Base-by-base conservation (phyloP, 805 yeast genomes). In the Suhomyces faveliae region DNA sequence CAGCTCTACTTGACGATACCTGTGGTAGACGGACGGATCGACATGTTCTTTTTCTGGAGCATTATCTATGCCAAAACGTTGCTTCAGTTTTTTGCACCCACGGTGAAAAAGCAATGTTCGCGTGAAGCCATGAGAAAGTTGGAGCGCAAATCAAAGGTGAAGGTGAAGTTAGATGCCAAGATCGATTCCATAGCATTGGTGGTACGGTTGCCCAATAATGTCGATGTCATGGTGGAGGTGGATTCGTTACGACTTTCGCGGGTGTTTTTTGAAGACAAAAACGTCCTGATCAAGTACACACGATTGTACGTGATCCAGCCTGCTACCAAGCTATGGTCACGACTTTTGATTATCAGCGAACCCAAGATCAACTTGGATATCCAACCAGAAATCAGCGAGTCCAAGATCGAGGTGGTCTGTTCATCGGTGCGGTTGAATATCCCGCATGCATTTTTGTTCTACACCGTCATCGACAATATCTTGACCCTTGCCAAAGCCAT, bases 391-490 rank as follows among this genome's bases (percentile, higher is more conserved):
- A 39, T 48, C 7, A 11, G 45, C 46, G 25, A 49, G 46, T 15
- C 52, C 1, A 35, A 5, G 17, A 37, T 69, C 22, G 58, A 60
- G 9, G 54, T 72, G 15, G 50, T 46, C 1, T 62, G 76, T 25
- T 56, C 55, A 6, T 66, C 68, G 8, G 70, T 80, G 55, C 76
- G 83, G 46, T 60, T 85, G 39, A 71, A 73, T 20, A 72, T 89
- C 43, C 97, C 97, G 0, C 80, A 85, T 62, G 81, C 82, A 46
- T 87, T 87, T 60, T 73, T 87, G 44, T 81, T 88, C 46, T 88
- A 87, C 66, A 78, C 83, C 20, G 77, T 91, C n/a, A 81, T 91
- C 57, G 97, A 91, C 57, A 87, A 87, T 56, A 68, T 87, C 12
- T 77, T 88, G 15, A 82, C 89, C 0, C 67, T 84, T 35, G 73